Conservation (phyloP, 164 flowering plant genomes). For the Berberis vulgaris region DNA sequence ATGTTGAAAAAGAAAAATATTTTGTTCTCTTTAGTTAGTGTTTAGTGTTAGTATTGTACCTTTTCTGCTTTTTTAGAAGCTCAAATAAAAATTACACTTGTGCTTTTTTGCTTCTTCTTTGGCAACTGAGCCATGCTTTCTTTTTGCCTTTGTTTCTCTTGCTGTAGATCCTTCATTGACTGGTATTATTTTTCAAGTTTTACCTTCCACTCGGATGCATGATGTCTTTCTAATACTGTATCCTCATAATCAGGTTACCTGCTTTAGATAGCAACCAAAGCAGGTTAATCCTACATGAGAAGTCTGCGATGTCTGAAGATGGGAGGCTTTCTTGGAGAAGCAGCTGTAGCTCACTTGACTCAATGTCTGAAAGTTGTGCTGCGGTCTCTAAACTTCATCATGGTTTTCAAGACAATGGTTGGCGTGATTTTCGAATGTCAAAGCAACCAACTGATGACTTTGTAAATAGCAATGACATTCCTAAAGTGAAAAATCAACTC, state of each 20-base stretch:
- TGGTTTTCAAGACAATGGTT: slow-evolving; percentile 25
- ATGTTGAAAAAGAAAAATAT: no score
- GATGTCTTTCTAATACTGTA: neutral
- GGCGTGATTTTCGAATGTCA: slow-evolving; percentile 17
- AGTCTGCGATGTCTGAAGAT: slow-evolving; percentile 35
- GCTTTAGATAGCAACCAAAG: slow-evolving; percentile 20
- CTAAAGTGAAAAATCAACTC: slow-evolving; percentile 21
- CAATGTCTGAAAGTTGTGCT: slow-evolving; percentile 16
- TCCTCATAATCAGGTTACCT: slow-evolving; percentile 21
- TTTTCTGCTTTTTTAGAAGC: no score
- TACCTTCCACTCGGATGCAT: no score
- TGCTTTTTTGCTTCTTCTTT: no score
- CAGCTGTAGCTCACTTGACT: slow-evolving; percentile 31
- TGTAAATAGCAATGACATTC: slow-evolving; percentile 40
- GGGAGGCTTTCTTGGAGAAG: slow-evolving; percentile 23
- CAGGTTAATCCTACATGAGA: slow-evolving; percentile 25
- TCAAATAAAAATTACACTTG: no score
- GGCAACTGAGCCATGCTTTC: no score
- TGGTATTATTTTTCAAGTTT: no score
- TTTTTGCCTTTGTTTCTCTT: no score
- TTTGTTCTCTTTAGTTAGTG: no score
- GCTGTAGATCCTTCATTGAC: no score
- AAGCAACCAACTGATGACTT: slow-evolving; percentile 24
- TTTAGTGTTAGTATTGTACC: no score
- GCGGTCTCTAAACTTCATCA: slow-evolving; percentile 16